These are phyloP conservation scores for Neofusicoccum sp. DNA, from an alignment of 2,329 filamentous ascomycete genomes.

Conservation along the genomic window DNA sequence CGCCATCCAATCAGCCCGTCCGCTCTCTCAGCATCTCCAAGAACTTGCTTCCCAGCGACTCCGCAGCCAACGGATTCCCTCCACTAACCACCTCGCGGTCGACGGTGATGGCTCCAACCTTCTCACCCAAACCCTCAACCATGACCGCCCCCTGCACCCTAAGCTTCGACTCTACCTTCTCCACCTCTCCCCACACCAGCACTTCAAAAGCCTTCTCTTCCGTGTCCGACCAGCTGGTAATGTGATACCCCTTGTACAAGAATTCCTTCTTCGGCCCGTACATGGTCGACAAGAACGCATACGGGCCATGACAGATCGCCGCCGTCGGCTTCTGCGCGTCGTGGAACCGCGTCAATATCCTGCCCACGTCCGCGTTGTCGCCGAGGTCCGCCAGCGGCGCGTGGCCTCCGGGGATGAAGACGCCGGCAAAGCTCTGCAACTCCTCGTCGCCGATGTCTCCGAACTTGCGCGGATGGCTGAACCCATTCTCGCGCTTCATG, in stretches of 20 bases:
- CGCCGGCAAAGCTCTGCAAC: conserved; percentile 38
- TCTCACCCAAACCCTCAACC: conserved; percentile 42
- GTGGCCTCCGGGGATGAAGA: conserved; percentile 49
- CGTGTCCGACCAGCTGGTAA: conserved; percentile 46
- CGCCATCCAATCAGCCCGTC: background rate
- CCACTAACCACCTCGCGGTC: conserved; percentile 41
- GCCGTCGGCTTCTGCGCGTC: conserved; percentile 43
- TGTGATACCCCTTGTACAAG: conserved; percentile 47
- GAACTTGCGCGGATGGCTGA: conserved; percentile 40
- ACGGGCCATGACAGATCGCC: conserved; percentile 49
- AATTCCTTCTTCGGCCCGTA: conserved; percentile 34
- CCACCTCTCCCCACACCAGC: conserved; percentile 40
- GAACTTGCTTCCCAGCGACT: conserved; percentile 33
- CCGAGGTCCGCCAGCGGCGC: conserved; percentile 45
- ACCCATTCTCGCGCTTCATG: conserved; percentile 48
- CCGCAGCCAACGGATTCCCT: conserved; percentile 34
- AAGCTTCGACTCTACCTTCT: conserved; percentile 42
- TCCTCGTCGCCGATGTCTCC: conserved; percentile 41
- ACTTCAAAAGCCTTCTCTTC: conserved; percentile 50
- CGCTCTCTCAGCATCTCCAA: conserved; percentile 29
- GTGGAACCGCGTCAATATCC: conserved; percentile 45
- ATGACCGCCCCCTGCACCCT: conserved; percentile 44
- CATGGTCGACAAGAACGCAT: conserved; percentile 45
- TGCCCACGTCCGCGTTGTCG: conserved; percentile 42
- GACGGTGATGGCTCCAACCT: conserved; percentile 42